Conservation (phyloP, 225 moss, liverwort and hornwort genomes). For the Pseudoscleropodium purum region DNA sequence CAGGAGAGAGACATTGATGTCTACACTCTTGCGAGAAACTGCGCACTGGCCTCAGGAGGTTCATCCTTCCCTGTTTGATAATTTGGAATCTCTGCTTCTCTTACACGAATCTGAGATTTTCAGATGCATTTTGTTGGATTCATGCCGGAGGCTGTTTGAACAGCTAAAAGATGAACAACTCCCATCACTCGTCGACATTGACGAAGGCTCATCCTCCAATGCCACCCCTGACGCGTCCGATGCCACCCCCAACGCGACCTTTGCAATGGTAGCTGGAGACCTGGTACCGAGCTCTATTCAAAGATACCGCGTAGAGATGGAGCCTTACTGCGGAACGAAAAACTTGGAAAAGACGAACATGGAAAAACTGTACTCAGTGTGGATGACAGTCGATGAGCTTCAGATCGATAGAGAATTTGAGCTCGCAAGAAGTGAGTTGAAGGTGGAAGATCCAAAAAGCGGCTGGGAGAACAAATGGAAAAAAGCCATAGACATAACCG, state of each 20-base stretch:
- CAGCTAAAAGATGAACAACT: background rate
- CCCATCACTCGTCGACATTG: background rate
- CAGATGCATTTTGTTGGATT: conserved; percentile 6
- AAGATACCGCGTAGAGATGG: conserved; percentile 26
- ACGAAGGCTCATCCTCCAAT: conserved; percentile 1
- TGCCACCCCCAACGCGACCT: background rate
- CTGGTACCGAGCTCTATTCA: conserved; percentile 22
- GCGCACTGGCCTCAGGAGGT: conserved; percentile 17
- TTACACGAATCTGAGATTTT: conserved; percentile 35
- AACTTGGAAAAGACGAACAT: conserved; percentile 22
- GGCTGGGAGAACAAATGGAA: background rate
- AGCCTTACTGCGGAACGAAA: conserved; percentile 19
- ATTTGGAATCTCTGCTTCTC: conserved; percentile 24
- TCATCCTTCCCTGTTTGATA: conserved; percentile 5
- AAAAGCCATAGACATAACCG: conserved; percentile 10
- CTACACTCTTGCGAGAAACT: background rate
- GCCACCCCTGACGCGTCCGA: background rate
- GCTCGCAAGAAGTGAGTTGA: conserved; percentile 21
- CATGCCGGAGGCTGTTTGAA: conserved; percentile 10
- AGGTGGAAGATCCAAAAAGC: conserved; percentile 1
- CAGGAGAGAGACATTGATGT: conserved; percentile 17
- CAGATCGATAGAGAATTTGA: conserved; percentile 35
- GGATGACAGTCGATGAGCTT: conserved; percentile 25
- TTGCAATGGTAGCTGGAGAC: conserved; percentile 12
- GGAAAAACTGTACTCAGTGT: conserved; percentile 21